A percentile compares a stretch with the other conserved stretches of the same genome.
These are phyloP conservation scores for Jatropha multifida DNA, from an alignment of 441 rosid species.

Conservation along the genomic window DNA sequence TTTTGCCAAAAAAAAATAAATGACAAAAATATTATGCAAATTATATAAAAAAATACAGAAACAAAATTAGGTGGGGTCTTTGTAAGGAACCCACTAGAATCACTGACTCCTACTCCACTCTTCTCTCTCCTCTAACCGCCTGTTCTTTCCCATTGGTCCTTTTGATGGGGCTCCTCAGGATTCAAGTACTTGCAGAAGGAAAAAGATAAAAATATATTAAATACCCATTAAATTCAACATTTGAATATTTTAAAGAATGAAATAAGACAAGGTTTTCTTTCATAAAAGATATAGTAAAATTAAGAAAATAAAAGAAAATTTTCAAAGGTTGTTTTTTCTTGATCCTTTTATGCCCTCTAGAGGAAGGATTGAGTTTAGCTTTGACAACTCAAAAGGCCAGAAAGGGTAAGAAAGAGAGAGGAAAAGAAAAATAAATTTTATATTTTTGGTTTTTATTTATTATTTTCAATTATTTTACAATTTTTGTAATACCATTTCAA, in stretches of 20 bases:
- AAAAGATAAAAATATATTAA: slow-evolving; percentile 24
- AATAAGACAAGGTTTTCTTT: slow-evolving; percentile 36
- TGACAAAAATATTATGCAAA: slow-evolving; percentile 14
- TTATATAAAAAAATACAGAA: slow-evolving; percentile 2
- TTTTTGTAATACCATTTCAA: slow-evolving; percentile 33
- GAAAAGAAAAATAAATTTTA: background rate
- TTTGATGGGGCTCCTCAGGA: slow-evolving; percentile 39
- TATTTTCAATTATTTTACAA: background rate
- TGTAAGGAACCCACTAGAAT: slow-evolving; percentile 67
- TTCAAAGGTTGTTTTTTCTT: background rate
- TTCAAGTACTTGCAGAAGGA: slow-evolving; percentile 35
- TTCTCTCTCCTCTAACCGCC: slow-evolving; percentile 80
- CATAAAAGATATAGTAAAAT: slow-evolving; percentile 11
- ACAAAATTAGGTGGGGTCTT: slow-evolving; percentile 36
- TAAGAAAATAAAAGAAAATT: slow-evolving; percentile 7
- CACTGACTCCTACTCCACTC: slow-evolving; percentile 75
- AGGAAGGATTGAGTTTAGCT: slow-evolving; percentile 24
- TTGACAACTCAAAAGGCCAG: slow-evolving; percentile 24
- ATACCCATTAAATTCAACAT: slow-evolving; percentile 27
- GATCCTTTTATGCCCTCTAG: slow-evolving; percentile 11
- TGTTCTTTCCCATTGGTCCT: slow-evolving; percentile 69
- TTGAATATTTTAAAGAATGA: slow-evolving; percentile 14
- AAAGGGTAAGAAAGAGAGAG: background rate
- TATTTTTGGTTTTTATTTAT: background rate
- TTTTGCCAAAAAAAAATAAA: slow-evolving; percentile 25